phyloP scores from a whole-genome alignment of 2,329 filamentous ascomycete species.

The Leptographium procerum region DNA sequence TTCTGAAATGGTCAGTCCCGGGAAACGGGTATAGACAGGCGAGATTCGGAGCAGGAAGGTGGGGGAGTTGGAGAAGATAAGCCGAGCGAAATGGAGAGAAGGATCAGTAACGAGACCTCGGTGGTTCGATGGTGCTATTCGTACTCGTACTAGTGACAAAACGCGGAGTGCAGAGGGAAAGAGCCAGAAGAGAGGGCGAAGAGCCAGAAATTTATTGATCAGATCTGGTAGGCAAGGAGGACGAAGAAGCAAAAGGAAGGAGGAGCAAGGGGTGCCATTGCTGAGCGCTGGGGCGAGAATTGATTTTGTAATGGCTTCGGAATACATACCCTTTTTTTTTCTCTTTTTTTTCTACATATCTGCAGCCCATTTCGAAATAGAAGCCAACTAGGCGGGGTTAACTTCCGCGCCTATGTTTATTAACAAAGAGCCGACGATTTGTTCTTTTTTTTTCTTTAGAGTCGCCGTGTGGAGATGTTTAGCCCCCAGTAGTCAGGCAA shows the following conservation, averaged over 20 bases:
- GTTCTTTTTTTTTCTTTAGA: not conserved
- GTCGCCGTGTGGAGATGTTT: not conserved
- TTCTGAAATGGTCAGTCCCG: not conserved
- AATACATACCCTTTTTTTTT: too few species aligned
- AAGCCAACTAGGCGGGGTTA: too few species aligned
- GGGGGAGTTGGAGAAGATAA: not conserved
- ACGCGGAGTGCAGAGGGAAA: not conserved
- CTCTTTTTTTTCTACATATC: not conserved
- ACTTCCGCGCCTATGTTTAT: not conserved
- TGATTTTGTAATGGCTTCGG: not conserved
- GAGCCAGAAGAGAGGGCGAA: not conserved
- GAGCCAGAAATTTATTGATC: not conserved
- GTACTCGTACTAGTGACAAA: not conserved
- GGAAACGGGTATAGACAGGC: conserved; percentile 3
- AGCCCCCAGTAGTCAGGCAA: not conserved
- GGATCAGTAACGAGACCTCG: not conserved
- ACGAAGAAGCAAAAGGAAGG: not conserved
- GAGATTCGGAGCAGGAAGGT: conserved; percentile 4
- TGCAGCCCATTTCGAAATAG: not conserved
- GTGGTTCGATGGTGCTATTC: not conserved
- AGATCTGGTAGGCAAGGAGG: not conserved
- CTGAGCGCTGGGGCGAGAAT: too few species aligned
- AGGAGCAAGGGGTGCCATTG: not conserved
- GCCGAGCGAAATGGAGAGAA: conserved; percentile 4
- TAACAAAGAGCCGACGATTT: not conserved